Base-by-base conservation (phyloP, 1,284 basidiomycete species). In the Austroboletus novae-zelandiae region DNA sequence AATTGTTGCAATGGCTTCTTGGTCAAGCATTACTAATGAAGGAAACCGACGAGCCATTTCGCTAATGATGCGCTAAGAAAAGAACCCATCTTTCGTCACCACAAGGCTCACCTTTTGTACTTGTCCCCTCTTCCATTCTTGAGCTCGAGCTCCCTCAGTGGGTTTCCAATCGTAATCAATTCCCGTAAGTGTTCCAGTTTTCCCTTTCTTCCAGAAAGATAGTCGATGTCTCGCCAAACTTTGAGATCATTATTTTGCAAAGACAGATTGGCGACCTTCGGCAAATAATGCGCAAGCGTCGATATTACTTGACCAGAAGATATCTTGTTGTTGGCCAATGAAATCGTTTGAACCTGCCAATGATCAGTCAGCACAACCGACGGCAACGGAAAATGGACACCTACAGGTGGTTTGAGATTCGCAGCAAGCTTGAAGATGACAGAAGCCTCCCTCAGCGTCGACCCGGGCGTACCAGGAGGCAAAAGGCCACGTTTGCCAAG, bases 361-460 rank as follows among this genome's bases (percentile, higher is more conserved):
- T 5, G 25, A 32, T 56, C 32, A 54, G 37, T 53, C 42, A 37
- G 34, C 35, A 9, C 36, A 27, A 50, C 13, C 11, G n/a, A 35
- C 18, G 20, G 40, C 43, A 42, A 52, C 27, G n/a, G 9, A 51
- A 51, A n/a, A 20, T 2, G 1, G 2, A 36, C 9, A 64, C 74
- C 51, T 60, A 90, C 89, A 56, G 83, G 79, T 27, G 93, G 92
- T 57, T 82, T 83, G 40, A 92, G 79, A 59, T 88, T 80, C 23
- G 81, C 77, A 9, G 90, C 89, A 17, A 94, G 74, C 70, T 94
- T 95, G 74, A 92, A 91, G 35, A 94, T 81, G 23, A 92, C 91
- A 8, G 86, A 81, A 2, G 85, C 82, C 59, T 92, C 86, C 57
- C 80, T 82, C 34, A 71, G 65, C 14, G 78, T 74, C 32, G 83